phyloP scores from a whole-genome alignment of 129 eudicot genomes.

The Tanacetum coccineum region DNA sequence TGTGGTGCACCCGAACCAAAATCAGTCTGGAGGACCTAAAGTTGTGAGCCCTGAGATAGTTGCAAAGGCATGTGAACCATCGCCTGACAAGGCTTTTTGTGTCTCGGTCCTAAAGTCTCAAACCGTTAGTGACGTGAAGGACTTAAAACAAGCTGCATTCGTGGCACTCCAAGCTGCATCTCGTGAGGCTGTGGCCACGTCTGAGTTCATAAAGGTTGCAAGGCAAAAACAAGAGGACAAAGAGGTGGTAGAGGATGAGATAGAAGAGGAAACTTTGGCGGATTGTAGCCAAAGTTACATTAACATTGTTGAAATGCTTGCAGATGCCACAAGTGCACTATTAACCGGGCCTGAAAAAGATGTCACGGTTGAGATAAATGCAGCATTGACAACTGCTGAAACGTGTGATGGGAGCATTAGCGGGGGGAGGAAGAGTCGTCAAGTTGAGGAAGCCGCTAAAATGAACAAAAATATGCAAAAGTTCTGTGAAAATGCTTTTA shows the following conservation, averaged over 20 bases:
- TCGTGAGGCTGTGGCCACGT: constrained; percentile 22
- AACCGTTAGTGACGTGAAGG: constrained; percentile 22
- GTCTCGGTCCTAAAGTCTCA: constrained; percentile 33
- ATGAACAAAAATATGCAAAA: constrained; percentile 33
- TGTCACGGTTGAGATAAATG: constrained; percentile 34
- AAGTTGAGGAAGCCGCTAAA: constrained; percentile 27
- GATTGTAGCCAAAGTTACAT: constrained; percentile 47
- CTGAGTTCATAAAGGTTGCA: constrained; percentile 20
- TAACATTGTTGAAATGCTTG: constrained; percentile 37
- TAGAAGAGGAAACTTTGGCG: constrained; percentile 29
- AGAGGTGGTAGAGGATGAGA: constrained; percentile 22
- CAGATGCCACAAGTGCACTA: constrained; percentile 42
- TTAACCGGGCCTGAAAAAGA: background rate
- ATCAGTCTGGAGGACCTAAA: background rate
- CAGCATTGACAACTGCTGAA: constrained; percentile 40
- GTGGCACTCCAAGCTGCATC: constrained; percentile 45
- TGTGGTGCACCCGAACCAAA: background rate
- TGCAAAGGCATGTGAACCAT: constrained; percentile 40
- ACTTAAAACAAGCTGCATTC: constrained; percentile 44
- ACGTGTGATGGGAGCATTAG: constrained; percentile 40
- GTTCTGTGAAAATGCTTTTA: constrained; percentile 35
- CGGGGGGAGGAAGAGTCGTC: constrained; percentile 22
- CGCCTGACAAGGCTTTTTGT: constrained; percentile 37
- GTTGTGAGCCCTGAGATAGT: constrained; percentile 10
- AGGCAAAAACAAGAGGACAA: constrained; percentile 20